Conservation (phyloP, 2,329 filamentous ascomycete genomes). For the Alternaria sp. region DNA sequence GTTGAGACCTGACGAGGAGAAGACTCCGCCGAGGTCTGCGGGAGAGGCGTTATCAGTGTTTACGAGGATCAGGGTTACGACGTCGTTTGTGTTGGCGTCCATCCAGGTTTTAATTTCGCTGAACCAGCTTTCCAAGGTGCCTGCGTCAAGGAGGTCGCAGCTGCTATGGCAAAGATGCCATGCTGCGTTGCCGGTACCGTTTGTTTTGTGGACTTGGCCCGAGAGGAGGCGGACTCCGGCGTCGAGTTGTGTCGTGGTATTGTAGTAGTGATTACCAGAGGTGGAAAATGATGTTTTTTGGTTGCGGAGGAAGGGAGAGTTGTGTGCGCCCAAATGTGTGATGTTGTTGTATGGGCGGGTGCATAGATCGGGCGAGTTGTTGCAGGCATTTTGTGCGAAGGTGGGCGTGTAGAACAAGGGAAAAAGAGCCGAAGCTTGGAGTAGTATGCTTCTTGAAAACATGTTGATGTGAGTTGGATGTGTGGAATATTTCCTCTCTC, state of each 20-base stretch:
- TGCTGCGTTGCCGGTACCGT: slow-evolving; percentile 46
- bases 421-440: slow-evolving; percentile 39
- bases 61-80: slow-evolving; percentile 77
- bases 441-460: slow-evolving; percentile 39
- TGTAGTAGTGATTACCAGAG: slow-evolving; percentile 77
- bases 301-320: slow-evolving; percentile 76
- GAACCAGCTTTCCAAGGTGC: slow-evolving; percentile 71
- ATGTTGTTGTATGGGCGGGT: slow-evolving; percentile 75
- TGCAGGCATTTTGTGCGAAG: slow-evolving; percentile 67
- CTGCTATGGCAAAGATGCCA: slow-evolving; percentile 75
- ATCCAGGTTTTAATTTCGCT: slow-evolving; percentile 72
- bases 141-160: slow-evolving; percentile 74
- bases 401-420: slow-evolving; percentile 41
- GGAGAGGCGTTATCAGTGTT: slow-evolving; percentile 70
- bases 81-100: slow-evolving; percentile 73
- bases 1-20: slow-evolving; percentile 63
- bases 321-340: slow-evolving; percentile 79
- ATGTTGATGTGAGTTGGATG: slow-evolving; percentile 30
- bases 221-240: slow-evolving; percentile 76
- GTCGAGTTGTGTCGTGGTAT: slow-evolving; percentile 74
- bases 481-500: not conserved
- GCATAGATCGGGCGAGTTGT: slow-evolving; percentile 81
- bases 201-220: slow-evolving; percentile 73
- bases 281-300: slow-evolving; percentile 67
- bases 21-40: slow-evolving; percentile 62